These are phyloP conservation scores for Sphagnum magellanicum DNA, from an alignment of 228 moss, liverwort and hornwort genomes.

Conservation along the genomic window DNA sequence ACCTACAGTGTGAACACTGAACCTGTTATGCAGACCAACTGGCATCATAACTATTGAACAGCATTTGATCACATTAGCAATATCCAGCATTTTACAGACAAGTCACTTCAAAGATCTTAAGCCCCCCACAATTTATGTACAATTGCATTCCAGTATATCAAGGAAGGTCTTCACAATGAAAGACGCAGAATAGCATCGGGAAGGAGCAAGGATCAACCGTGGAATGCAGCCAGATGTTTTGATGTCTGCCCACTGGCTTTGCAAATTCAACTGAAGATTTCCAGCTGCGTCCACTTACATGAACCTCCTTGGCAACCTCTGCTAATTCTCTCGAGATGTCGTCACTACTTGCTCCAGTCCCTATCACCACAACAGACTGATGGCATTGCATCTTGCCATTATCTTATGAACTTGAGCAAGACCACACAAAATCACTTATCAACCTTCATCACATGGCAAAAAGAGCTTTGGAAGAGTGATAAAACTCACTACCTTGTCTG, in stretches of 20 bases:
- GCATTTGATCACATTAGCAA: neutral
- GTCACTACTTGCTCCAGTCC: slow-evolving; percentile 56
- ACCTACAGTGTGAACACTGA: slow-evolving; percentile 31
- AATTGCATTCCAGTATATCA: neutral
- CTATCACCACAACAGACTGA: slow-evolving; percentile 83
- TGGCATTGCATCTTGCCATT: slow-evolving; percentile 6
- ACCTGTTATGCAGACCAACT: too few species aligned
- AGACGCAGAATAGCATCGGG: neutral
- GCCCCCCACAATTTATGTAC: neutral
- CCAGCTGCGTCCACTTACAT: slow-evolving; percentile 74
- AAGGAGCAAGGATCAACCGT: slow-evolving; percentile 24
- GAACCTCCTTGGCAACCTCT: slow-evolving; percentile 68
- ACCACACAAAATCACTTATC: neutral
- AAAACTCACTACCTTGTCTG: slow-evolving; percentile 48
- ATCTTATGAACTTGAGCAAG: neutral
- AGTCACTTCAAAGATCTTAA: neutral
- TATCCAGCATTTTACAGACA: neutral
- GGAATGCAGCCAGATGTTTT: slow-evolving; percentile 64
- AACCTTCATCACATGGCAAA: neutral
- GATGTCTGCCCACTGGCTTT: slow-evolving; percentile 20
- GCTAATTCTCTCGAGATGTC: slow-evolving; percentile 78
- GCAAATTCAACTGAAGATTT: slow-evolving; percentile 26
- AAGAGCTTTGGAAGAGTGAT: neutral
- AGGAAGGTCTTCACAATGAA: neutral
- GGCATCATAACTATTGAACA: too few species aligned